These are phyloP conservation scores for Termitomyces sp. DNA, from an alignment of 768 basidiomycete species.

Conservation along the genomic window DNA sequence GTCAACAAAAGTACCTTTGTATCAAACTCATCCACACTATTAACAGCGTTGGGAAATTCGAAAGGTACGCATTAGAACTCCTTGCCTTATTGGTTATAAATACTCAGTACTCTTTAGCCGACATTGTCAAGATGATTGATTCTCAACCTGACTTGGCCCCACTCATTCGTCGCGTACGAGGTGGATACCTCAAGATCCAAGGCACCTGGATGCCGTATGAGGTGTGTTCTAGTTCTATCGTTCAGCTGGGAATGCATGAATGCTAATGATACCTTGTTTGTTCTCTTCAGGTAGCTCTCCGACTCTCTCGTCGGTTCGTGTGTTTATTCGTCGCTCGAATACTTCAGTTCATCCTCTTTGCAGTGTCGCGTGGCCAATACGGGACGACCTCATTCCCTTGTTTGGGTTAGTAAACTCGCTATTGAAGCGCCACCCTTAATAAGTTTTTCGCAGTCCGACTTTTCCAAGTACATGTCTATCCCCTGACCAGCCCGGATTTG, in stretches of 20 bases:
- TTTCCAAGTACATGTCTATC: slow-evolving; percentile 81
- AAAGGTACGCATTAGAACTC: slow-evolving; percentile 49
- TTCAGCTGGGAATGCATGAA: background rate
- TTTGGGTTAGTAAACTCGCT: slow-evolving; percentile 56
- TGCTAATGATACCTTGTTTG: slow-evolving; percentile 1
- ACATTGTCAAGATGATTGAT: slow-evolving; percentile 91
- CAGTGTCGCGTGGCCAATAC: slow-evolving; percentile 86
- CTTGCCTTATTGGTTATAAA: background rate
- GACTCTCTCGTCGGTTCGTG: slow-evolving; percentile 71
- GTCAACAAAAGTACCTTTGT: background rate
- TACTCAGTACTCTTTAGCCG: slow-evolving; percentile 44
- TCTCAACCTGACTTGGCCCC: slow-evolving; percentile 83
- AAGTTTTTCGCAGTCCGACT: slow-evolving; percentile 42
- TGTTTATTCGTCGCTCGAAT: slow-evolving; percentile 12
- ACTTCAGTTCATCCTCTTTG: slow-evolving; percentile 2
- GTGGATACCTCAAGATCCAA: slow-evolving; percentile 87
- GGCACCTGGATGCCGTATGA: slow-evolving; percentile 95
- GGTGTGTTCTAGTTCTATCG: slow-evolving; percentile 31
- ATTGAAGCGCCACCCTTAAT: background rate
- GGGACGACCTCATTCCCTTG: slow-evolving; percentile 79
- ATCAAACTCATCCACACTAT: slow-evolving; percentile 10
- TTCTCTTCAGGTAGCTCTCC: slow-evolving; percentile 59
- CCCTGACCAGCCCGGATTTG: slow-evolving; percentile 82
- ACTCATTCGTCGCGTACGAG: slow-evolving; percentile 77
- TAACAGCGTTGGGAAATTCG: slow-evolving; percentile 75